Conservation (phyloP, 768 basidiomycete species). For the Amanita polypyramis region DNA sequence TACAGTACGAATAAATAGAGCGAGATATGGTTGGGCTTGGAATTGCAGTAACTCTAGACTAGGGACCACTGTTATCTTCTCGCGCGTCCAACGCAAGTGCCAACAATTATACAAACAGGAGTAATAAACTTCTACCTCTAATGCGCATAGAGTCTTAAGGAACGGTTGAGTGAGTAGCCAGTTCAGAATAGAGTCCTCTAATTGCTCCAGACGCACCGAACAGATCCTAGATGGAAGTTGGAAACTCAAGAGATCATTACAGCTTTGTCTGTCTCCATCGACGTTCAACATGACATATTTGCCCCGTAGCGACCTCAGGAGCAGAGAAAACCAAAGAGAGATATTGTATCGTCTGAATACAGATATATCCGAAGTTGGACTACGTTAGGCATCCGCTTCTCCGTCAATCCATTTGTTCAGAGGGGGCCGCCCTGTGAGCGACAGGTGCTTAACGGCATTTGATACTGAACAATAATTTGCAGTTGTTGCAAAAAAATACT, state of each 20-base stretch:
- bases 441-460: not conserved
- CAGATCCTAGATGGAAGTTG: not conserved
- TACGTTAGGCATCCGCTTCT: not conserved
- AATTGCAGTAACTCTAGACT: too few relatives aligned
- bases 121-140: not conserved
- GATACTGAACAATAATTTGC: not conserved
- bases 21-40: too few relatives aligned
- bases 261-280: not conserved
- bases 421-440: not conserved
- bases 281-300: not conserved
- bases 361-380: slow-evolving; percentile 1
- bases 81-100: too few relatives aligned
- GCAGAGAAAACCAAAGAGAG: not conserved
- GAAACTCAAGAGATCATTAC: not conserved
- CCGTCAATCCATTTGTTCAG: not conserved
- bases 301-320: not conserved
- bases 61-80: too few relatives aligned
- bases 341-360: not conserved
- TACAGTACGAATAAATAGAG: too few relatives aligned
- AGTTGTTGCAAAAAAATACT: not conserved
- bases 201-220: not conserved
- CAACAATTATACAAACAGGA: too few relatives aligned
- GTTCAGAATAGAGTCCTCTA: not conserved
- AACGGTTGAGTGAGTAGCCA: not conserved
- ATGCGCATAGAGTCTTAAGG: not conserved